Percentiles rank a stretch among this genome's conserved stretches.
Evolutionary conservation across 1,139 yeast genomes (phyloP).

Genomic region (Geotrichum histeridarum): DNA sequence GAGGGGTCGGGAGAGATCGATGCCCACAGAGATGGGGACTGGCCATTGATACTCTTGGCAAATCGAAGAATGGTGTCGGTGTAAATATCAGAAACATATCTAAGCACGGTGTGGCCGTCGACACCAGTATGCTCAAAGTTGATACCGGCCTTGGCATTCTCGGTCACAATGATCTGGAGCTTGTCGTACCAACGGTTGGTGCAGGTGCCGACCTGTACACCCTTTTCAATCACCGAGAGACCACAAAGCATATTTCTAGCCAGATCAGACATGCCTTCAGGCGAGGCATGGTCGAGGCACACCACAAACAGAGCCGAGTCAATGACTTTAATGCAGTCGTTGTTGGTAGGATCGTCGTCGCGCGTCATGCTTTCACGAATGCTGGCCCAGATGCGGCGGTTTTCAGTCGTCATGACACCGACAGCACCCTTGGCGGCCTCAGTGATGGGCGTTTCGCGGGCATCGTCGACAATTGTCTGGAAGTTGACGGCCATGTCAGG

Average conservation of each 20-base stretch:
- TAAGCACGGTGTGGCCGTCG: constrained; percentile 87
- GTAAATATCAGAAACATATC: constrained; percentile 87
- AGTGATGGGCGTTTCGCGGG: constrained; percentile 52
- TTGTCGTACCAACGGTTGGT: constrained; percentile 95
- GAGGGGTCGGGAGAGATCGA: constrained; percentile 46
- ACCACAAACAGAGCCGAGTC: constrained; percentile 78
- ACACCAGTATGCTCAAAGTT: constrained; percentile 95
- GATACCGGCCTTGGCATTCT: constrained; percentile 87
- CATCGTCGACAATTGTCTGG: constrained; percentile 69
- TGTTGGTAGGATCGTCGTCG: constrained; percentile 41
- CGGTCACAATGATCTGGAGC: constrained; percentile 81
- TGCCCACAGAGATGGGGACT: constrained; percentile 76
- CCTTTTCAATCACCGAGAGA: constrained; percentile 65
- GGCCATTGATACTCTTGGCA: constrained; percentile 78
- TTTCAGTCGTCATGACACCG: constrained; percentile 86
- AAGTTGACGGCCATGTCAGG: constrained; percentile 71
- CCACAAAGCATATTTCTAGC: constrained; percentile 86
- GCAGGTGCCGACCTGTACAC: constrained; percentile 89
- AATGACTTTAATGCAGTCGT: constrained; percentile 65
- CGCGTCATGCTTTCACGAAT: constrained; percentile 49
- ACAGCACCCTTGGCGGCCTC: constrained; percentile 78
- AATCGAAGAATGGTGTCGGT: constrained; percentile 85
- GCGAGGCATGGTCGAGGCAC: constrained; percentile 72
- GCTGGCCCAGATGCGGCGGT: constrained; percentile 78
- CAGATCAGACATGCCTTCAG: constrained; percentile 63